Base-by-base conservation (phyloP, 192 early-diverging fungal genomes). In the Linnemannia elongata region DNA sequence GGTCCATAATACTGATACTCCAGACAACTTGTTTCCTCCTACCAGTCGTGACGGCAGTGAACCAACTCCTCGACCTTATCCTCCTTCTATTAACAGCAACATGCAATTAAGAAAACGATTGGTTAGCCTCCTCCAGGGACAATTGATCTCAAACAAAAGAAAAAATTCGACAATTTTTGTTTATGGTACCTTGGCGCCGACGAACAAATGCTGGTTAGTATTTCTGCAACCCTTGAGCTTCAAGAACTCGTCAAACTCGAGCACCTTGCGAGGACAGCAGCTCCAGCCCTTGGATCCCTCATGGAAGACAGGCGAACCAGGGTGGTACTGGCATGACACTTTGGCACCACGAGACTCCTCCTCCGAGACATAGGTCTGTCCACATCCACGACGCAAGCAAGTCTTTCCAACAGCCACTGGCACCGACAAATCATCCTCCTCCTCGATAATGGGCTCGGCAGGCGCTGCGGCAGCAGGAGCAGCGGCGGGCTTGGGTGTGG, bases 181-280 rank as follows among this genome's bases (percentile, higher is more conserved):
- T 15, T 49, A 72, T 20, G n/a, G 66, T 78, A 82, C 83, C 82
- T 88, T 88, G 54, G 84, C 76, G 10, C 94, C 95, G 70, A 96
- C 94, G 91, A 99, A 99, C 83, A 97, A 89, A 88, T 99, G 99
- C 71, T 94, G 93, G 55, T 97, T 97, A n/a, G 78, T 91, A 52
- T 92, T 95, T 44, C 79, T 87, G 89, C 99, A 99, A 44, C 99
- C 99, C 74, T 92, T 91, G 87, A 99, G 98, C 83, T 95, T 97
- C 84, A 99, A 89, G 78, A 99, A 99, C 89, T 99, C 97, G 45
- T 99, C 99, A 93, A 99, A 99, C 89, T 99, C 99, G 24, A 98
- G 93, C 4, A 98, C 98, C 78, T 97, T 95, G 49, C 97, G 94
- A 73, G 95, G 91, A 89, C 99, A 99, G 91, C 99, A 99, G 45